Evolutionary conservation across 2,329 filamentous ascomycete species (phyloP), one percentile per base, ranked within the genome.

Genomic region (Scedosporium apiospermum): DNA sequence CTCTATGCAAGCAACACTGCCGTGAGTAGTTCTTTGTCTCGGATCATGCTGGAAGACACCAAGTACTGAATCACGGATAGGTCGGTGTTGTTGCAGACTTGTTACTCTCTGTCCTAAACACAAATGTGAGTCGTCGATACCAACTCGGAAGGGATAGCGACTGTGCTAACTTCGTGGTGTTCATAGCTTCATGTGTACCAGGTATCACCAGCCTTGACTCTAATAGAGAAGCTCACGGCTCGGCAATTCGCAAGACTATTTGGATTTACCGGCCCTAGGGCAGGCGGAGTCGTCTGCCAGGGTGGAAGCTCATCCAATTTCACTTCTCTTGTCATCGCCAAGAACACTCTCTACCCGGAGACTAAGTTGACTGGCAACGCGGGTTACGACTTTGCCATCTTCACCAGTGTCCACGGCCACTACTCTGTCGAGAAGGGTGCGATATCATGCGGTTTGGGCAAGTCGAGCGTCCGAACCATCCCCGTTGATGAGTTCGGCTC

Each of bases 361-460:
- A 91, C 88, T 60, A 96, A 96, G 74, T 77, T 77, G 0, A 73
- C 82, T 1, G 95, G 95, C 16, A 91, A 92, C 70, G 82, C 79
- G 1, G 71, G 72, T 3, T 75, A 79, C 65, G 80, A 82, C 21
- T 93, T 97, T 69, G 88, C 91, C 21, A 76, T 97, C 62, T 97
- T 98, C 77, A 97, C 93, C 2, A 91, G 87, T 67, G 86, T 82
- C 0, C 92, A 98, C 73, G 93, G 93, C 0, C 95, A 98, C 79
- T 99, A 98, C 78, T 93, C 88, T 4, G 85, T 98, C 27, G 91
- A 96, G 70, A 98, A 98, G 77, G 93, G 92, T 2, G 93, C 93
- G n/a, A 88, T 93, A 71, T 89, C 93, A 71, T 88, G 89, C 68
- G 95, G 95, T 0, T 83, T 99, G 44, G 95, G 95, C 9, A 87